Evolutionary conservation across 148 eudicot genomes (phyloP).

Genomic region (Cornus controversa): DNA sequence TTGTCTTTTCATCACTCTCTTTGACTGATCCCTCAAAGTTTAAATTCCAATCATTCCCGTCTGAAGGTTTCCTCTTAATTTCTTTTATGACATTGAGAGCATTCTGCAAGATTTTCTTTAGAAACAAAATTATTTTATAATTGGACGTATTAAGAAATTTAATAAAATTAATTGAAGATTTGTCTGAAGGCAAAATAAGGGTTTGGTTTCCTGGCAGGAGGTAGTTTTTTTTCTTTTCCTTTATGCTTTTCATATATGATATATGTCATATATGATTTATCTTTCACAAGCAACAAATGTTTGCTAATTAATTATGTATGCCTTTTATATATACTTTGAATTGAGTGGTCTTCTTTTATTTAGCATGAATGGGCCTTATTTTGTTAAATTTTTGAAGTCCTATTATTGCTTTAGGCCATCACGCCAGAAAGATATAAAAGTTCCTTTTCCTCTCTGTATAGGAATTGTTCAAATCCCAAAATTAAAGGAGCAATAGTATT

Average conservation of each 20-base stretch:
- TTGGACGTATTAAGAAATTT: not conserved
- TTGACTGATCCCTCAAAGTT: not conserved
- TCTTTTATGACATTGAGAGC: not conserved
- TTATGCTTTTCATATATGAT: not conserved
- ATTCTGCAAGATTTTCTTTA: not conserved
- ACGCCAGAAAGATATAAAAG: not conserved
- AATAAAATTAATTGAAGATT: no score
- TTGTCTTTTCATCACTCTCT: not conserved
- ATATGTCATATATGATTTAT: not conserved
- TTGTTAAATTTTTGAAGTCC: not conserved
- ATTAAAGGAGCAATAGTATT: constrained; percentile 93
- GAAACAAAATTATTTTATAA: not conserved
- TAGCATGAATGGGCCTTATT: not conserved
- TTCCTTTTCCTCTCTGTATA: constrained; percentile 27
- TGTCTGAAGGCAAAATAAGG: not conserved
- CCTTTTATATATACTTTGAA: not conserved
- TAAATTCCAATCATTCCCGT: no score
- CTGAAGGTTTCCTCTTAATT: not conserved
- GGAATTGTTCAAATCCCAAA: constrained; percentile 78
- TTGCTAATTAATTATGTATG: not conserved
- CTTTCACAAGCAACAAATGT: not conserved
- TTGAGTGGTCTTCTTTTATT: not conserved
- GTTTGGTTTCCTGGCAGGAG: not conserved
- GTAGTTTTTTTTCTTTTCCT: not conserved
- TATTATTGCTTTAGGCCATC: no score